Conservation (phyloP, 352 stramenopile species). For the Globisporangium splendens region DNA sequence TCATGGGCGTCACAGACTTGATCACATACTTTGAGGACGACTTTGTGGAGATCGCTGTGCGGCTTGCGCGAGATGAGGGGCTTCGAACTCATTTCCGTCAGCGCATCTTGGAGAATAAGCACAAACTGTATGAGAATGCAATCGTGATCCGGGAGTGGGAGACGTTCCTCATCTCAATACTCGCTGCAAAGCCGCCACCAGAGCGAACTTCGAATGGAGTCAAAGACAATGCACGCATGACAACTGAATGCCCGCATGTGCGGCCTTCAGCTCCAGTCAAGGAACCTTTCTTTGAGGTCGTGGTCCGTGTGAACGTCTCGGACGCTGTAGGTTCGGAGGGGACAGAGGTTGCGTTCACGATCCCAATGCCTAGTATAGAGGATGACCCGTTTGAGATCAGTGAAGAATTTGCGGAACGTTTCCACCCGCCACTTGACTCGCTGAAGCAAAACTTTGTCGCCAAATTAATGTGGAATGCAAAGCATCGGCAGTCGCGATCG, state of each 20-base stretch:
- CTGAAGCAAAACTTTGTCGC: constrained; percentile 26
- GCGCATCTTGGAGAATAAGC: constrained; percentile 27
- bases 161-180: constrained; percentile 24
- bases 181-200: constrained; percentile 11
- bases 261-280: not conserved
- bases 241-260: not conserved
- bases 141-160: constrained; percentile 42
- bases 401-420: constrained; percentile 4
- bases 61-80: constrained; percentile 25
- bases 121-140: constrained; percentile 32
- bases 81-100: constrained; percentile 13
- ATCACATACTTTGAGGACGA: constrained; percentile 22
- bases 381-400: constrained; percentile 24
- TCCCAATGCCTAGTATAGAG: not conserved
- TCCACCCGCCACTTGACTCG: constrained; percentile 16
- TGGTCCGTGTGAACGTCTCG: not conserved
- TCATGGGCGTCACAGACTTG: constrained; percentile 37
- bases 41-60: constrained; percentile 21
- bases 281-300: constrained; percentile 10
- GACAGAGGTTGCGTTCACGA: not conserved
- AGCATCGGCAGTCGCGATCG: constrained; percentile 15
- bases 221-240: too few species aligned
- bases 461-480: constrained; percentile 36
- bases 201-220: not conserved
- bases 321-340: not conserved